phyloP scores from a whole-genome alignment of 2,329 filamentous ascomycete genomes.

The Chalara sp. region DNA sequence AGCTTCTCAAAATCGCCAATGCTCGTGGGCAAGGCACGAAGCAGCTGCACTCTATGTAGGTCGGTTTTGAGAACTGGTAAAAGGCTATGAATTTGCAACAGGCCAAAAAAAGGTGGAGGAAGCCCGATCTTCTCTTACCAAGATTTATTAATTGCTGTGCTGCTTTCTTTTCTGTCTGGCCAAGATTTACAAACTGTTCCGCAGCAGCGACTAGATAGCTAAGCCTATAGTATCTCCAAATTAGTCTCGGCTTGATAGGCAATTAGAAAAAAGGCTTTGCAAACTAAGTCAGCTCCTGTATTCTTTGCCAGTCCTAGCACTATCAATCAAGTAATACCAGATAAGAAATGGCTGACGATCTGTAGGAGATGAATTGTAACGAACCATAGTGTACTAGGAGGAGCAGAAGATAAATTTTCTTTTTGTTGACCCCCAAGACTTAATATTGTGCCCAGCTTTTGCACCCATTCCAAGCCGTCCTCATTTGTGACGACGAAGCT shows the following conservation, averaged over 20 bases:
- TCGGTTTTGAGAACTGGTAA: not conserved
- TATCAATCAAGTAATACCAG: not conserved
- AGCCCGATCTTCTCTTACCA: not conserved
- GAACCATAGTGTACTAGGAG: too few relatives aligned
- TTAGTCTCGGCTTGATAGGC: not conserved
- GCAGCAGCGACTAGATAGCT: not conserved
- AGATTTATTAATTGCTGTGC: not conserved
- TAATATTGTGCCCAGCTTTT: not conserved
- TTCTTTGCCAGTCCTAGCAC: not conserved
- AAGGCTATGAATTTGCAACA: not conserved
- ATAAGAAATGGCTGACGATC: not conserved
- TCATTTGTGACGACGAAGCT: not conserved
- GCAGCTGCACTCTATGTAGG: not conserved
- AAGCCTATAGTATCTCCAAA: not conserved
- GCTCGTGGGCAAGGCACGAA: not conserved
- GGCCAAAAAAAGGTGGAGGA: not conserved
- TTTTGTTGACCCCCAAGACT: not conserved
- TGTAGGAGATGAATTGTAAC: too few relatives aligned
- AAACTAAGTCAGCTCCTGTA: not conserved
- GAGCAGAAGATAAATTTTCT: too few relatives aligned
- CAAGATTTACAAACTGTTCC: not conserved
- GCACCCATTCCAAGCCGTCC: not conserved
- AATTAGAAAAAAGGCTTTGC: too few relatives aligned
- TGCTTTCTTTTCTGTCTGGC: not conserved
- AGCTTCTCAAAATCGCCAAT: not conserved